Evolutionary conservation across 1,284 basidiomycete genomes (phyloP).

Genomic region (Pseudomicrostroma phylloplanum): DNA sequence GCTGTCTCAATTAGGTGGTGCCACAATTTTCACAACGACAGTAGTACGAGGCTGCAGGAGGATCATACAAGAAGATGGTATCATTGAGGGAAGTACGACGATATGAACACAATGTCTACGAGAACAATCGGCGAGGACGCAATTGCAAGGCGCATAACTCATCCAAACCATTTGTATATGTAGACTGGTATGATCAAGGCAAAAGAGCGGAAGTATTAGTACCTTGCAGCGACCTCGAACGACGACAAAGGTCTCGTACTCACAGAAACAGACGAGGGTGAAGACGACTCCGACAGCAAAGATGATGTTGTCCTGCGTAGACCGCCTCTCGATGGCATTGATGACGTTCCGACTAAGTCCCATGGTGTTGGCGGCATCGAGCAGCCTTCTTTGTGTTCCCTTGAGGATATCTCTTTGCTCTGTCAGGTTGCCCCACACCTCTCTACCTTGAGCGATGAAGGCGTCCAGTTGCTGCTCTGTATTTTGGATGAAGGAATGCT

Average conservation of each 20-base stretch:
- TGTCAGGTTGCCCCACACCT: slow-evolving; percentile 46
- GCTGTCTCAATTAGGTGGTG: slow-evolving; percentile 7
- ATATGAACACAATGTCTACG: no score
- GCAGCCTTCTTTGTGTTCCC: slow-evolving; percentile 36
- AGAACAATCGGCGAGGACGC: neutral
- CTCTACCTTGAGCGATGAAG: slow-evolving; percentile 47
- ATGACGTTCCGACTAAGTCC: slow-evolving; percentile 48
- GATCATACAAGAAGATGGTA: no score
- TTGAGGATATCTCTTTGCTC: slow-evolving; percentile 48
- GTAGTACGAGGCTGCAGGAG: no score
- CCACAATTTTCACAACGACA: neutral
- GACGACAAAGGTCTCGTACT: neutral
- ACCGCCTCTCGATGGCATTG: slow-evolving; percentile 41
- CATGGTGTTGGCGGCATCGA: slow-evolving; percentile 46
- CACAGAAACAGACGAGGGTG: slow-evolving; percentile 46
- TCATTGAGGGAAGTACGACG: no score
- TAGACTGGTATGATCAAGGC: slow-evolving; percentile 20
- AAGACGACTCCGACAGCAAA: slow-evolving; percentile 44
- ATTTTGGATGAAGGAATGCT: slow-evolving; percentile 47
- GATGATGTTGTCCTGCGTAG: slow-evolving; percentile 47
- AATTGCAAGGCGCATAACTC: neutral
- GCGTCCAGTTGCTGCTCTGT: slow-evolving; percentile 46
- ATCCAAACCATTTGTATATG: slow-evolving; percentile 45
- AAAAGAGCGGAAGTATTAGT: neutral
- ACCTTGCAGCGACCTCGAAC: neutral